Evolutionary conservation across 106 monocot genomes (phyloP), one percentile per base, ranked within the genome.

Genomic region (Dendrobium chrysotoxum): DNA sequence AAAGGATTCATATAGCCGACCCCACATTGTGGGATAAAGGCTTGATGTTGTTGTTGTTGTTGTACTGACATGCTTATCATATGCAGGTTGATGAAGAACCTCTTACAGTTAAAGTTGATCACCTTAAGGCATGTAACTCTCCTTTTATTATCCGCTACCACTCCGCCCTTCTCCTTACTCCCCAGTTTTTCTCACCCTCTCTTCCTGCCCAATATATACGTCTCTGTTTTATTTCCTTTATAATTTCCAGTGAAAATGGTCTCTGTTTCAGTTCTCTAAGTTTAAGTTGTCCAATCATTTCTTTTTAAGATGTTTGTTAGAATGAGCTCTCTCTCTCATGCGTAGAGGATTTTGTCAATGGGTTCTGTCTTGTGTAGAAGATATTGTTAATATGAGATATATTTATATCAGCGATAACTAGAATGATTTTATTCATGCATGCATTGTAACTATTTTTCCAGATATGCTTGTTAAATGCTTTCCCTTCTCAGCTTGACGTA

Each of bases 31-130:
- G n/a, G n/a, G n/a, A n/a, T n/a, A n/a, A n/a, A n/a, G n/a, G n/a
- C n/a, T n/a, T n/a, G n/a, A n/a, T n/a, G n/a, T n/a, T n/a, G n/a
- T n/a, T n/a, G n/a, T n/a, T n/a, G n/a, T n/a, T n/a, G n/a, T n/a
- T n/a, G n/a, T n/a, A n/a, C n/a, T n/a, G n/a, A 35, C 35, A 35
- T 80, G 16, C 13, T 55, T 78, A 35, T 58, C 12, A 70, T 82
- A 17, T 84, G 68, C 86, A 99, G 99, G 93, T 95, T 75, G 90
- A 91, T 18, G 99, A 99, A 87, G 93, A 99, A 77, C 95, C 95
- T 5, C 93, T 99, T 55, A 99, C 91, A 45, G 99, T 99, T 38
- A 99, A 93, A 86, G 99, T 99, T 81, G 99, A 99, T 77, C 95
- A 99, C 86, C 81, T 99, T 40, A 99, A 99, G 99, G 99, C 74